A percentile compares a stretch with the other conserved stretches of the same genome.
phyloP scores from a whole-genome alignment of 2,329 filamentous ascomycete genomes.

The Teratosphaeria zuluensis region DNA sequence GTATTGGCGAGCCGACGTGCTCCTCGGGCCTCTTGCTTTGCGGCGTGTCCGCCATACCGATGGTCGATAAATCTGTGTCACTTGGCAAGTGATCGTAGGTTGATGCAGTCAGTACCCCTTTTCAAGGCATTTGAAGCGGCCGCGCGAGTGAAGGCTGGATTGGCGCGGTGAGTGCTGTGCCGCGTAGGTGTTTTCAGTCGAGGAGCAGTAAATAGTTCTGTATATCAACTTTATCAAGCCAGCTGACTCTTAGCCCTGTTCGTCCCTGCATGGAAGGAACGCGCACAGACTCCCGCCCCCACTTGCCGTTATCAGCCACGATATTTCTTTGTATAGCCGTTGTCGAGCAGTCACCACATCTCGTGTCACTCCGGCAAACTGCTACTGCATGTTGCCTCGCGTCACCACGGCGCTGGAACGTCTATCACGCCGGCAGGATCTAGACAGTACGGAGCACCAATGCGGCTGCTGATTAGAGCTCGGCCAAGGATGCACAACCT shows the following conservation, averaged over 20 bases:
- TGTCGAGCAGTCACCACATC: neutral
- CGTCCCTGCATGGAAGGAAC: neutral
- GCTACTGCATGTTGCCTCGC: neutral
- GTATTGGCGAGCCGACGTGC: conserved; percentile 4
- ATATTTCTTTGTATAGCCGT: neutral
- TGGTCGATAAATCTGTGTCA: neutral
- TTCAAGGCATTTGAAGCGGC: neutral
- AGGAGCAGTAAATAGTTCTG: neutral
- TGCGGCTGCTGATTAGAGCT: neutral
- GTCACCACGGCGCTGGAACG: neutral
- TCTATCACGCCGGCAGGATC: neutral
- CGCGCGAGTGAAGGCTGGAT: neutral
- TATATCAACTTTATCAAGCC: neutral
- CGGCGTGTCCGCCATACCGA: neutral
- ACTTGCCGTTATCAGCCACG: neutral
- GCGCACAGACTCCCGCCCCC: neutral
- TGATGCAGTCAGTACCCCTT: neutral
- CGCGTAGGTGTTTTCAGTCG: neutral
- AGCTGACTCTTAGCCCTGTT: neutral
- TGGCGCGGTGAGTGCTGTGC: neutral
- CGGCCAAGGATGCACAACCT: neutral
- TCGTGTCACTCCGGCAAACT: neutral
- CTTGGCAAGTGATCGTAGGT: neutral
- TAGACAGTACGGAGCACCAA: no score
- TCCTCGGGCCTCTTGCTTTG: conserved; percentile 2